Conservation (phyloP, 805 yeast genomes). For the Millerozyma miso region DNA sequence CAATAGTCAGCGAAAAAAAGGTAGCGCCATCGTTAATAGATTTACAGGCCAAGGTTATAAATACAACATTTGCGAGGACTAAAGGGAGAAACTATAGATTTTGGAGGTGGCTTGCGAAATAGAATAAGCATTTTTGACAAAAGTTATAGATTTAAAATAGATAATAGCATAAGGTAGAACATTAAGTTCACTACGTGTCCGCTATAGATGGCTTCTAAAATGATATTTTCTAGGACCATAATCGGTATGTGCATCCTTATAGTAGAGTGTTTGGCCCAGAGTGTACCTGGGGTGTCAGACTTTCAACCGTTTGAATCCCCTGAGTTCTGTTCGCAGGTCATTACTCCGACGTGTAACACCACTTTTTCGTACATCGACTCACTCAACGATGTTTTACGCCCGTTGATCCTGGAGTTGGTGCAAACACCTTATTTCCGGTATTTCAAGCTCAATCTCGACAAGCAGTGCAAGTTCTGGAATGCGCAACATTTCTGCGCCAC, state of each 20-base stretch:
- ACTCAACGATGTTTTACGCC: constrained; percentile 34
- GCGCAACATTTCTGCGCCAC: constrained; percentile 82
- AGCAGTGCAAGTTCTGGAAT: constrained; percentile 82
- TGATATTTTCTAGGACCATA: neutral
- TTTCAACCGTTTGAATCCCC: constrained; percentile 40
- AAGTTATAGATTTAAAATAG: no score
- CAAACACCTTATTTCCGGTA: constrained; percentile 80
- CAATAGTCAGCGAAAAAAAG: neutral
- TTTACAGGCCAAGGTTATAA: no score
- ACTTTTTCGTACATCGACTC: constrained; percentile 41
- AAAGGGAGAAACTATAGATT: no score
- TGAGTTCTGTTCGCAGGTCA: constrained; percentile 42
- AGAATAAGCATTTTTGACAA: no score
- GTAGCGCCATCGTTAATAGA: neutral
- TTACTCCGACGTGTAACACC: constrained; percentile 42
- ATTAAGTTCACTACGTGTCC: neutral
- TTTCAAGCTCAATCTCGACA: constrained; percentile 79
- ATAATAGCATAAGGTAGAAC: no score
- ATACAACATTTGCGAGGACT: no score
- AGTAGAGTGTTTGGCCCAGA: neutral
- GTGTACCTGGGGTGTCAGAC: neutral
- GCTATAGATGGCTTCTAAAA: neutral
- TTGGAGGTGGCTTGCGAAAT: neutral
- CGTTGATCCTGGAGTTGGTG: constrained; percentile 54
- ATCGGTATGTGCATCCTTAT: neutral